Evolutionary conservation across 768 basidiomycete species (phyloP), one percentile per base, ranked within the genome.

Genomic region (Tylopilus subfusipes): DNA sequence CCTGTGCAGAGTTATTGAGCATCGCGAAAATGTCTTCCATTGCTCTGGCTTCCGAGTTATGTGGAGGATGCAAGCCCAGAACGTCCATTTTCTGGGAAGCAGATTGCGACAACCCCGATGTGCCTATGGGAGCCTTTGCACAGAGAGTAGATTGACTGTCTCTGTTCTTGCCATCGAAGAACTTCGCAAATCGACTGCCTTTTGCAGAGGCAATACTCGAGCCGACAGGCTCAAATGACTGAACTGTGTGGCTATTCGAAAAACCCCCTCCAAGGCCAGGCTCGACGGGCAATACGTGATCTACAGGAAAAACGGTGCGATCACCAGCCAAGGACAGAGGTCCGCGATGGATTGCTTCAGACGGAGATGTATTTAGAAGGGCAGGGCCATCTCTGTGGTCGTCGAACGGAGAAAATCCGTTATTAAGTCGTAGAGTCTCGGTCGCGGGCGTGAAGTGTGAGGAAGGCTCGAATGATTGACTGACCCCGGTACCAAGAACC

Each of bases 141-240:
- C 71, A 58, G 36, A 69, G 60, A 19, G 56, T 33, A 56, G 59
- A 57, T 52, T 59, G 69, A 40, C 62, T 63, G 14, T 84, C 83
- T 57, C 78, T 78, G 29, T 66, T 64, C 68, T 88, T 90, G n/a
- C 79, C 79, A 60, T 92, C 90, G 58, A 92, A 93, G 69, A 91
- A 90, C 66, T 91, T 93, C 30, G 89, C 90, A 67, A 92, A 88
- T 34, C 90, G 84, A 65, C 90, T 92, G 38, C 90, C 90, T 68
- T 86, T 90, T 24, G 76, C 77, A 30, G 76, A 72, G 14, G 81
- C 75, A 63, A 80, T 74, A 30, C 79, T 76, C 25, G 76, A 75
- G 24, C 73, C 74, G 48, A 65, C 68, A 43, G 66, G 58, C 46
- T 70, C 69, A 16, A 69, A 67, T 8, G 63, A 44, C 40, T 57